phyloP scores from a whole-genome alignment of 768 basidiomycete genomes.

The Russula virescens region DNA sequence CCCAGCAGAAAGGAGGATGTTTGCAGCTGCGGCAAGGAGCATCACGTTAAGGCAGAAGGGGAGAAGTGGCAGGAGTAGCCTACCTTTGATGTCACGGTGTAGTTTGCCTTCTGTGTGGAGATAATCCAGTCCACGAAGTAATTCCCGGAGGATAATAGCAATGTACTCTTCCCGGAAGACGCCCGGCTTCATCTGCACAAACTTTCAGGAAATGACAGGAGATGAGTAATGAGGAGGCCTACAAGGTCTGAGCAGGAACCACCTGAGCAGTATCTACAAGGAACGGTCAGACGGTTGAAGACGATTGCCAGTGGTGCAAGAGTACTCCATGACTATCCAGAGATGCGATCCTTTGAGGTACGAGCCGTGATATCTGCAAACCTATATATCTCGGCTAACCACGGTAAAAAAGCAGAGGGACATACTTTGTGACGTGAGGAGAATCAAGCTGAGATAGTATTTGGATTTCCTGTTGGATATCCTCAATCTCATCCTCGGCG shows the following conservation, averaged over 20 bases:
- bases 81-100: slow-evolving; percentile 99
- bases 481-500: slow-evolving; percentile 99
- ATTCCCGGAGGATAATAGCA: slow-evolving; percentile 90
- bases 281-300: slow-evolving; percentile 2
- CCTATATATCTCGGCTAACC: slow-evolving; percentile 19
- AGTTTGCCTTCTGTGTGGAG: slow-evolving; percentile 94
- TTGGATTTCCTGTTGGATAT: slow-evolving; percentile 98
- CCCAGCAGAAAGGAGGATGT: slow-evolving; percentile 84
- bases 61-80: slow-evolving; percentile 13
- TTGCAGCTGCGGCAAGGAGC: slow-evolving; percentile 60
- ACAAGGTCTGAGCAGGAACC: slow-evolving; percentile 97
- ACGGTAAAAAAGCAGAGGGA: slow-evolving; percentile 29
- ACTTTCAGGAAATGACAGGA: slow-evolving; percentile 7
- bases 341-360: slow-evolving; percentile 92
- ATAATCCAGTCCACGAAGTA: slow-evolving; percentile 90
- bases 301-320: background rate
- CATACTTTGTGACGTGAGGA: slow-evolving; percentile 90
- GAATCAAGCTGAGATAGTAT: slow-evolving; percentile 96
- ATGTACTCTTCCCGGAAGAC: slow-evolving; percentile 98
- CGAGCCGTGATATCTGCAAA: slow-evolving; percentile 83
- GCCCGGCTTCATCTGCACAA: slow-evolving; percentile 89
- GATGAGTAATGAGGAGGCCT: slow-evolving; percentile 30
- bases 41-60: background rate
- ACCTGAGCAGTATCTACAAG: slow-evolving; percentile 84
- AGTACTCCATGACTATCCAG: slow-evolving; percentile 99